Evolutionary conservation across 192 early-diverging fungal species (phyloP).

Genomic region (Backusella liffmaniae): DNA sequence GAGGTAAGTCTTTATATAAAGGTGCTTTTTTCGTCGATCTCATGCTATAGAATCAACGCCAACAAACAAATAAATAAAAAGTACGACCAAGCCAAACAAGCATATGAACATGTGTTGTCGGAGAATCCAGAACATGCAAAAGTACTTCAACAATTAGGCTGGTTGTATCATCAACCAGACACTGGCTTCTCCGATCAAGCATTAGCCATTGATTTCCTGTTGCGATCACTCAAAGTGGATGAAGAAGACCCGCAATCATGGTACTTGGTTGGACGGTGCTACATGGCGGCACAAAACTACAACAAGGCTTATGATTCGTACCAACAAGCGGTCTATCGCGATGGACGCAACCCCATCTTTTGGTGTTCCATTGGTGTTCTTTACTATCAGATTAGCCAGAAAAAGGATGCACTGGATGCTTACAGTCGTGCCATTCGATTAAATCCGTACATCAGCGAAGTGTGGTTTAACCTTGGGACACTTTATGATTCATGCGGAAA

Average conservation of each 20-base stretch:
- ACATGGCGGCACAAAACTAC: slow-evolving; percentile 94
- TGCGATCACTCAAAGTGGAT: slow-evolving; percentile 80
- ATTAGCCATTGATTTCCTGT: slow-evolving; percentile 79
- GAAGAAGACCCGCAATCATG: slow-evolving; percentile 88
- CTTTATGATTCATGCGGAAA: slow-evolving; percentile 98
- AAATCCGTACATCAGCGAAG: slow-evolving; percentile 93
- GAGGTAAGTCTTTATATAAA: slow-evolving; percentile 50
- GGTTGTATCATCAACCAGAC: slow-evolving; percentile 89
- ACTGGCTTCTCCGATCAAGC: slow-evolving; percentile 84
- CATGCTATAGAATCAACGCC: not conserved
- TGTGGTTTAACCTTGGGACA: slow-evolving; percentile 97
- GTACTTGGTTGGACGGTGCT: slow-evolving; percentile 94
- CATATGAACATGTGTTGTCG: slow-evolving; percentile 87
- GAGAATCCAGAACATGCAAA: slow-evolving; percentile 95
- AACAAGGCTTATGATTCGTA: slow-evolving; percentile 97
- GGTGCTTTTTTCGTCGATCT: not conserved
- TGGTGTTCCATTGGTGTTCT: slow-evolving; percentile 99
- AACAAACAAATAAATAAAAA: slow-evolving; percentile 10
- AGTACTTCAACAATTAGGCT: slow-evolving; percentile 95
- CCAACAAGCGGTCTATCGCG: slow-evolving; percentile 95
- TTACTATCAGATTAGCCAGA: slow-evolving; percentile 96
- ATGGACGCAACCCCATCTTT: slow-evolving; percentile 92
- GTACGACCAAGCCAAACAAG: slow-evolving; percentile 74
- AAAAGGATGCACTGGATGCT: slow-evolving; percentile 95
- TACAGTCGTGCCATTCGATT: slow-evolving; percentile 94